Evolutionary conservation across 768 basidiomycete species (phyloP), one percentile per base, ranked within the genome.

Genomic region (Lactarius sanguifluus): DNA sequence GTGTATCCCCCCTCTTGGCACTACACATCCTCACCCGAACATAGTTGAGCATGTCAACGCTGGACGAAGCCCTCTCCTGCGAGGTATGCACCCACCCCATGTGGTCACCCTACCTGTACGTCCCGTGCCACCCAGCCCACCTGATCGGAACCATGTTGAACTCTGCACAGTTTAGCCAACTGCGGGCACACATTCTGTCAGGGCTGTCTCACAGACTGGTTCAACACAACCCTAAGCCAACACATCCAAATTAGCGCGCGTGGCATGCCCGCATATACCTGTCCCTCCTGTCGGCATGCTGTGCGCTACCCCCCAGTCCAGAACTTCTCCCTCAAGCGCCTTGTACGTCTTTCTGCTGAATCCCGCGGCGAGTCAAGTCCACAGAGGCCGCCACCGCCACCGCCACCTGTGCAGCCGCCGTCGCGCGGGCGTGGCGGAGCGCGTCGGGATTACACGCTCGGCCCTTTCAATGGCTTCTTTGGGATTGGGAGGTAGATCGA

Each of bases 141-240:
- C 54, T 10, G 30, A 57, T 23, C 40, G 25, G n/a, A 62, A 54
- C 57, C 60, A 62, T 52, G 25, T 52, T 62, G 40, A 57, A 56
- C 63, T 20, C n/a, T 16, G 40, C 63, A 41, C 70, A 91, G 89
- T 6, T 79, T 91, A 25, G 75, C 83, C 30, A 69, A 71, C 7
- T 92, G 90, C 62, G 90, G 90, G 3, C 90, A 92, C 74, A 83
- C 84, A 0, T 90, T 87, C 72, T 92, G 89, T 72, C 77, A 82
- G 67, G 73, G 73, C 6, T 91, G 89, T 70, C 78, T 91, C 9
- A 78, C 80, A 56, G 83, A 86, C 70, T 82, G 81, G 81, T 83
- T 84, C 68, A 75, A 68, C 59, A 82, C 83, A 3, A 81, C 76
- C 0, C 81, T 84, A 59, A 77, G 76, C 0, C 81, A 82, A 67